Conservation (phyloP, 805 yeast species). For the Candida chilensis region DNA sequence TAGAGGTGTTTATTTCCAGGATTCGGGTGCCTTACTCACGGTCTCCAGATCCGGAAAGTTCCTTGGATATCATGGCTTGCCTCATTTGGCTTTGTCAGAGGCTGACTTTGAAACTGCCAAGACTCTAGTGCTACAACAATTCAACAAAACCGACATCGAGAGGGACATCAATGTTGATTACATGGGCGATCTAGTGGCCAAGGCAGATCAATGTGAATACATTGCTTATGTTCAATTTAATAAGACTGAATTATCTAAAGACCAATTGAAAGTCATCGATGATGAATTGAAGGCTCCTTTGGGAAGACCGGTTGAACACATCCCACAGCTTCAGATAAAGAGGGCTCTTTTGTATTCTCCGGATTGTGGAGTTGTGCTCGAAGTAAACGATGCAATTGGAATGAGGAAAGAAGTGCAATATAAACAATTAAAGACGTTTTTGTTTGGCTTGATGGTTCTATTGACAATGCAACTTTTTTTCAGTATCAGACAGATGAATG, state of each 20-base stretch:
- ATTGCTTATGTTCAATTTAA: conserved; percentile 60
- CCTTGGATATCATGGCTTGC: conserved; percentile 49
- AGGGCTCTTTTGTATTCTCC: conserved; percentile 73
- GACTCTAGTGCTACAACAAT: conserved; percentile 28
- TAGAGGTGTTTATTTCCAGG: conserved; percentile 58
- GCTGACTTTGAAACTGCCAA: conserved; percentile 34
- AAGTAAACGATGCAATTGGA: conserved; percentile 34
- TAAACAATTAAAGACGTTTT: conserved; percentile 25
- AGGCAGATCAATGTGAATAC: conserved; percentile 55
- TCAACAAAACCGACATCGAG: conserved; percentile 31
- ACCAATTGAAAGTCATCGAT: conserved; percentile 56
- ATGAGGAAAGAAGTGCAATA: conserved; percentile 42
- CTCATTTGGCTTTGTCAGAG: conserved; percentile 40
- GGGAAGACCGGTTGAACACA: conserved; percentile 62
- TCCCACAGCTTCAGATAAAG: conserved; percentile 49
- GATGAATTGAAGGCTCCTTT: conserved; percentile 62
- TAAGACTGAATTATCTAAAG: conserved; percentile 43
- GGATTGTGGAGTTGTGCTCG: conserved; percentile 66
- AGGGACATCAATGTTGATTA: conserved; percentile 25
- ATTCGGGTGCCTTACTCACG: conserved; percentile 52
- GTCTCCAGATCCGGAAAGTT: conserved; percentile 57
- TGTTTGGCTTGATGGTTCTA: conserved; percentile 36
- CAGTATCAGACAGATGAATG: conserved; percentile 60
- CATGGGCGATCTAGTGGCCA: conserved; percentile 22
- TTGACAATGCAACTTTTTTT: conserved; percentile 41